Conservation (phyloP, 179 eudicot species). For the Camellia oleifera region DNA sequence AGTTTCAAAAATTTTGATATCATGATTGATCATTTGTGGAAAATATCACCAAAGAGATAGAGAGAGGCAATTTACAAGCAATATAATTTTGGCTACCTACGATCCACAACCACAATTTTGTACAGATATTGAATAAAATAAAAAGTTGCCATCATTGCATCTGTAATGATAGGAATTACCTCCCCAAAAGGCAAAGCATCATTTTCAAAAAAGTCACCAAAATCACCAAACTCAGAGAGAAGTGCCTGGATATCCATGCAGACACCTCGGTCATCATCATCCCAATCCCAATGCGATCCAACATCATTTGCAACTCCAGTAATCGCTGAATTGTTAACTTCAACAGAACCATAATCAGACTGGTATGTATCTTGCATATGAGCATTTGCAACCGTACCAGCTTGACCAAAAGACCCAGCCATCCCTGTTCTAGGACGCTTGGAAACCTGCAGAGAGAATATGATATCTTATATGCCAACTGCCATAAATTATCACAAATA, state of each 20-base stretch:
- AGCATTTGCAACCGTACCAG: conserved; percentile 50
- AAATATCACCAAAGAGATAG: too few species aligned
- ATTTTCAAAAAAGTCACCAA: conserved; percentile 90
- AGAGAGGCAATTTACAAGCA: too few species aligned
- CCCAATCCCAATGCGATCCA: conserved; percentile 86
- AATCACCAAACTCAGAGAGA: conserved; percentile 93
- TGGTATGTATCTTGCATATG: conserved; percentile 43
- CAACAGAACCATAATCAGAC: conserved; percentile 38
- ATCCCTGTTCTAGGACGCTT: conserved; percentile 77
- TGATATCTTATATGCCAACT: neutral
- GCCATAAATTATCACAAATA: neutral
- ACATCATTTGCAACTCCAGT: conserved; percentile 59
- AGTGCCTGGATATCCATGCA: conserved; percentile 94
- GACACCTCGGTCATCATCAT: conserved; percentile 70
- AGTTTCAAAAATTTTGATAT: neutral
- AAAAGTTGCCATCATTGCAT: neutral
- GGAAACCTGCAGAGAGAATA: conserved; percentile 53
- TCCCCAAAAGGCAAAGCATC: conserved; percentile 92
- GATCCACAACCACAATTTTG: neutral
- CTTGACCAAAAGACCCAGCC: conserved; percentile 62
- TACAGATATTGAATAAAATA: neutral
- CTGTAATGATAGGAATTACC: conserved; percentile 41
- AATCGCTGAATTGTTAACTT: conserved; percentile 47
- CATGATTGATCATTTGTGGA: neutral
- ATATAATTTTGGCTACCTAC: neutral